Evolutionary conservation across 768 basidiomycete species (phyloP).

Genomic region (Chalciporus sphaerocephalus): DNA sequence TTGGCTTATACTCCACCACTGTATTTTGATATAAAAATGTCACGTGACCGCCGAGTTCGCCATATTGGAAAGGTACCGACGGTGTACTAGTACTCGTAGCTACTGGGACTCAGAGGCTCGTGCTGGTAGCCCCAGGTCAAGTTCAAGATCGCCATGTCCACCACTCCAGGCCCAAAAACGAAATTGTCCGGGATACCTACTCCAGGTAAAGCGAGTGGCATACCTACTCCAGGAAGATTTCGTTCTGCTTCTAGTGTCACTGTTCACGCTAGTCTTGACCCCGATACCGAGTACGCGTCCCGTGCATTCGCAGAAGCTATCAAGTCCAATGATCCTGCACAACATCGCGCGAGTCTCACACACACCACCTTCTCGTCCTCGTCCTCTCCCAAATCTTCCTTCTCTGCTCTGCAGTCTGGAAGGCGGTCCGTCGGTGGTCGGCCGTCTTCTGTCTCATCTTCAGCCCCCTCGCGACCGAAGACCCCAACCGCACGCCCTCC

Average conservation of each 20-base stretch:
- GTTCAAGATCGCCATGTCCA: conserved; percentile 33
- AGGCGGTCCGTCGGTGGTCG: conserved; percentile 49
- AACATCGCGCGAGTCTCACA: conserved; percentile 49
- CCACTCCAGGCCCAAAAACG: conserved; percentile 40
- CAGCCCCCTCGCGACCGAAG: conserved; percentile 43
- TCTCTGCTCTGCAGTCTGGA: conserved; percentile 41
- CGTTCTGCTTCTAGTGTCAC: conserved; percentile 59
- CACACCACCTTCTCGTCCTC: conserved; percentile 40
- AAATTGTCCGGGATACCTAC: conserved; percentile 44
- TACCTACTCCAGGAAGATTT: conserved; percentile 69
- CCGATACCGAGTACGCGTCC: conserved; percentile 56
- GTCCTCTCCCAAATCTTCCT: conserved; percentile 41
- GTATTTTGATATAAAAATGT: neutral
- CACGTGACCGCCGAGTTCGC: neutral
- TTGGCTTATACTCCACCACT: too few species aligned
- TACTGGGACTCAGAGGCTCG: too few species aligned
- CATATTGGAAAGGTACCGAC: too few species aligned
- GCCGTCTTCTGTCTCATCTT: conserved; percentile 60
- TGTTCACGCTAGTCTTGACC: conserved; percentile 28
- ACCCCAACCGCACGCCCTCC: conserved; percentile 55
- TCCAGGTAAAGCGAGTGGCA: conserved; percentile 44
- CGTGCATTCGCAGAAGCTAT: conserved; percentile 78
- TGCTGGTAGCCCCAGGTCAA: too few species aligned
- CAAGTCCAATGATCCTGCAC: conserved; percentile 74
- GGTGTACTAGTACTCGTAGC: too few species aligned